Evolutionary conservation across 1,284 basidiomycete species (phyloP), one percentile per base, ranked within the genome.

Genomic region (Mycena citricolor): DNA sequence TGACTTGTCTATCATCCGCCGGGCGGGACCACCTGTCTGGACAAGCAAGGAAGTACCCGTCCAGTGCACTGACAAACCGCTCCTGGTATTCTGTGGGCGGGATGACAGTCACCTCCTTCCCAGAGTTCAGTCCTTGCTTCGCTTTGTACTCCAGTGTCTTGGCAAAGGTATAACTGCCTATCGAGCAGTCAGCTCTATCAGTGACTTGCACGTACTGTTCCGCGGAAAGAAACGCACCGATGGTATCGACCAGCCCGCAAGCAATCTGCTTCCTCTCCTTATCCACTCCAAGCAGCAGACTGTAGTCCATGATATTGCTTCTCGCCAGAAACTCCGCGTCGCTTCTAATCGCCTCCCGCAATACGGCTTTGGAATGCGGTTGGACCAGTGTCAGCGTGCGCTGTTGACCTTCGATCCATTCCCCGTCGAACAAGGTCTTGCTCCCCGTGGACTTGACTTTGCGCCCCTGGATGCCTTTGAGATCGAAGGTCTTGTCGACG

Each of bases 261-360:
- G 76, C 76, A 42, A 90, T 79, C 56, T 84, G 73, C 52, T 79
- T 81, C 44, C 66, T 68, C 47, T 74, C 71, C 40, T 79, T 73
- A 54, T 89, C 81, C 8, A 90, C 67, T 5, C 83, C 83, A 2
- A 87, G 68, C 11, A 87, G 66, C 22, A 86, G 68, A 12, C 82
- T 85, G 55, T 90, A 90, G 57, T 90, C 87, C 85, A 90, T 89
- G 56, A 90, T 86, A 50, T 86, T 86, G 55, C 82, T 83, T 54
- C 66, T 74, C 0, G 83, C 73, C 31, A 90, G 67, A 56, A 85
- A 90, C 8, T 83, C 82, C 5, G 82, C 81, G 57, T 90, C 87
- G 37, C 67, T 73, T 54, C 66, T 73, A 47, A 90, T 70, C 1
- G 86, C 85, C 53, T 86, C 82, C 32, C 73, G 71, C 3, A 90